phyloP scores from a whole-genome alignment of 176 grass and related monocot genomes.

The Eleusine coracana region DNA sequence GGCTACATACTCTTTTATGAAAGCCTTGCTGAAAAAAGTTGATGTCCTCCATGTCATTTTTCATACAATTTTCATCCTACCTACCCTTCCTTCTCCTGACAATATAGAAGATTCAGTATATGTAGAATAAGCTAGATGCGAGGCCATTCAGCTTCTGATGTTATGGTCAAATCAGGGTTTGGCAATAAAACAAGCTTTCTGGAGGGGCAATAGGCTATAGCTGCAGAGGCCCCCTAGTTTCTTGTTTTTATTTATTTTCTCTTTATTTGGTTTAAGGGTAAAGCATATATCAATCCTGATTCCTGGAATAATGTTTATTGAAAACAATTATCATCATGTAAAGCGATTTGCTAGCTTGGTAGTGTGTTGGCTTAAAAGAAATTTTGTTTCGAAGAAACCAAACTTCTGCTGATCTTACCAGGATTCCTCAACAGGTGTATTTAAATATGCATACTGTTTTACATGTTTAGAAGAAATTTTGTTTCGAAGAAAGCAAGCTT shows the following conservation, averaged over 20 bases:
- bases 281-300: slow-evolving; percentile 4
- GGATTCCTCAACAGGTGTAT: background rate
- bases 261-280: slow-evolving; percentile 22
- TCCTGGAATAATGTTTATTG: slow-evolving; percentile 39
- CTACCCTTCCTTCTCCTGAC: slow-evolving; percentile 5
- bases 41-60: slow-evolving; percentile 36
- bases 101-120: slow-evolving; percentile 38
- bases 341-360: slow-evolving; percentile 19
- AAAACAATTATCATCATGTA: slow-evolving; percentile 29
- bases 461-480: slow-evolving; percentile 28
- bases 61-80: slow-evolving; percentile 12
- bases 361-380: slow-evolving; percentile 33
- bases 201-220: slow-evolving; percentile 20
- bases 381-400: slow-evolving; percentile 21
- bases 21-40: slow-evolving; percentile 59
- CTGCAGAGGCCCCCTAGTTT: slow-evolving; percentile 8
- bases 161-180: slow-evolving; percentile 10
- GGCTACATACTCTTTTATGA: slow-evolving; percentile 97
- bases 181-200: slow-evolving; percentile 43
- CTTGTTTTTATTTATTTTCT: slow-evolving; percentile 16
- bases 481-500: background rate
- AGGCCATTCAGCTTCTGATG: slow-evolving; percentile 42
- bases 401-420: background rate
- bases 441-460: too few species aligned
- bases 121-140: slow-evolving; percentile 49